Base-by-base conservation (phyloP, 2,329 filamentous ascomycete genomes). In the Stenocarpella maydis region DNA sequence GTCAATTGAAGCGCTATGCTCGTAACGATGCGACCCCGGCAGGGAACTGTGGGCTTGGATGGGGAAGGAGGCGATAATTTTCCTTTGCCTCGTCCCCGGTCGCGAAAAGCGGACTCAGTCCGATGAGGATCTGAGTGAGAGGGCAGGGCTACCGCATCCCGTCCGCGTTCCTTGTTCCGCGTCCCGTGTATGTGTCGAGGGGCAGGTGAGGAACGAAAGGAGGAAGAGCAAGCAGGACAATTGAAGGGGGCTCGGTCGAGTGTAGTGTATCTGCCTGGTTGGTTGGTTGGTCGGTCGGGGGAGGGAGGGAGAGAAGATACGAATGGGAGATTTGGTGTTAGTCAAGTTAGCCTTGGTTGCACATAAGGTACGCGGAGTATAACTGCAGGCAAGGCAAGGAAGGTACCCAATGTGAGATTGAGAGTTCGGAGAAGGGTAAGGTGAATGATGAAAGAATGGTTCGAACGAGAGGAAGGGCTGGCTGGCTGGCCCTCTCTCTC, bases 71-170 rank as follows among this genome's bases (percentile, higher is more conserved):
- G 53, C 65, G 34, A 67, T 58, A 58, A 58, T 49, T 58, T 67
- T 67, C 39, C 45, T 19, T 65, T 34, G 15, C 26, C 45, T 28
- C 41, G 31, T 47, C 39, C 43, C 47, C 28, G 37, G 54, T 69
- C 47, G 53, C 61, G 28, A 49, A 53, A 43, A 49, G 54, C 54
- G 63, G 63, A 71, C 69, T 69, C 69, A 71, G 69, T 71, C 69
- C 69, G 63, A 49, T 53, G 69, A 71, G 69, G 69, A 71, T 69
- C 69, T 71, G 69, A 71, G 69, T 39, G n/a, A 31, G 53, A 67
- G 45, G 55, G 47, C 54, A 66, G 53, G 28, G 63, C 69, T 71
- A 71, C 67, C 69, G 17, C 69, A 71, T 71, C 55, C 69, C 69
- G 67, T 47, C 34, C 63, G 41, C 37, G 31, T 54, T 45, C 34